Base-by-base conservation (phyloP, 2,329 filamentous ascomycete species). In the Leptosphaerulina australis region DNA sequence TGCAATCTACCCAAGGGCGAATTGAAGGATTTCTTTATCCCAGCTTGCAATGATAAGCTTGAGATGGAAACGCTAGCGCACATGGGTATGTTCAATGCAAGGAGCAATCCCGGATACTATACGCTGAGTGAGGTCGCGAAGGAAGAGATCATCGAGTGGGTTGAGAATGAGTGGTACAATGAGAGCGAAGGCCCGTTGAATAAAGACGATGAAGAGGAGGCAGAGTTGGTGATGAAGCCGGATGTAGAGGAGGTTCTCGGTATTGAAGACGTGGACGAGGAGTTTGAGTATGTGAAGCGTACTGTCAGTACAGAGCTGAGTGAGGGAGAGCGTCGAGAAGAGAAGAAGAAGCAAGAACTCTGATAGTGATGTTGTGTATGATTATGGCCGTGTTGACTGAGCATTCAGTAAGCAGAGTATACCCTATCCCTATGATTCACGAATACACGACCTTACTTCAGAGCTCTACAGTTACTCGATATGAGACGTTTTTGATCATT, bases 11-110 rank as follows among this genome's bases (percentile, higher is more conserved):
- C 73, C n/a, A 74, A 72, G 29, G 68, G 66, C 11, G 61, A 66
- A 8, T 46, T 69, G 8, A 59, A 58, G 40, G 53, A 66, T 21
- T 70, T 64, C 48, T 74, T 72, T 47, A 41, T 72, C n/a, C 66
- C 70, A 1, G 65, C 67, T 4, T 78, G 91, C 47, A 99, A 97
- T 68, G 86, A 95, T 53, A 84, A 83, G 63, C 90, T 88, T 0
- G 77, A 75, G 9, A 90, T 96, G 62, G 94, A 97, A 77, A 85
- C 87, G 0, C 77, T 77, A 56, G 93, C 93, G 21, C 94, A 97
- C 73, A 90, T 87, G 78, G 78, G 83, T 80, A 79, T 94, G 88
- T 94, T 94, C 60, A 85, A 86, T 43, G 79, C 84, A 1, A 80
- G 79, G 53, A 80, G 85, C 34, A 93, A 94, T 62, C 87, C 89